A percentile compares a stretch with the other conserved stretches of the same genome.
phyloP scores from a whole-genome alignment of 2,329 filamentous ascomycete genomes.

The Sporothrix pseudoabietina region DNA sequence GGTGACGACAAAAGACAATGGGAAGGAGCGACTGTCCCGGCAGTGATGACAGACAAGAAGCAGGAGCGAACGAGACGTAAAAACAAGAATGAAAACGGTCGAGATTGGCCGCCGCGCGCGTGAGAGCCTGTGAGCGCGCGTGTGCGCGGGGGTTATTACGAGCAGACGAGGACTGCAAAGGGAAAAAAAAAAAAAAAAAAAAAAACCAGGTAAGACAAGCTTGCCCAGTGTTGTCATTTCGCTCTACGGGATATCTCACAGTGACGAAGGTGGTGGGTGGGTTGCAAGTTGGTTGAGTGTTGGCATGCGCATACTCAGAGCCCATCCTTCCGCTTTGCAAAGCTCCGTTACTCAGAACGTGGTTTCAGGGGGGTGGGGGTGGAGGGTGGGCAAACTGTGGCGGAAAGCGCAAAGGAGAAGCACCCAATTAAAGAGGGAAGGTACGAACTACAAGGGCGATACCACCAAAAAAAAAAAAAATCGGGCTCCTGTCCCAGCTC shows the following conservation, averaged over 20 bases:
- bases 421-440: constrained; percentile 11
- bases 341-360: constrained; percentile 24
- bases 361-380: not conserved
- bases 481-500: constrained; percentile 29
- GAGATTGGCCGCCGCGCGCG: not conserved
- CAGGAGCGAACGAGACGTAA: not conserved
- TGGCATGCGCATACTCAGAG: constrained; percentile 14
- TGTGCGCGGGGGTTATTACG: not conserved
- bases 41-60: not conserved
- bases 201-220: constrained; percentile 22
- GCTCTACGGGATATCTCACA: not conserved
- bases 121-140: not conserved
- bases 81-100: not conserved
- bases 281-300: not conserved
- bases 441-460: not conserved
- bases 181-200: constrained; percentile 18
- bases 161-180: not conserved
- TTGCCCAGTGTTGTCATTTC: constrained; percentile 7
- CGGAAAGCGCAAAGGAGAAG: not conserved
- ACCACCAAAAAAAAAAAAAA: constrained; percentile 1
- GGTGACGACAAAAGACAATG: constrained; percentile 2
- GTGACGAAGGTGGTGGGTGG: constrained; percentile 2
- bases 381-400: not conserved
- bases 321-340: constrained; percentile 15
- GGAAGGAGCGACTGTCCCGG: constrained; percentile 1